Base-by-base conservation (phyloP, 768 basidiomycete species). In the Tricholoma saponaceum region DNA sequence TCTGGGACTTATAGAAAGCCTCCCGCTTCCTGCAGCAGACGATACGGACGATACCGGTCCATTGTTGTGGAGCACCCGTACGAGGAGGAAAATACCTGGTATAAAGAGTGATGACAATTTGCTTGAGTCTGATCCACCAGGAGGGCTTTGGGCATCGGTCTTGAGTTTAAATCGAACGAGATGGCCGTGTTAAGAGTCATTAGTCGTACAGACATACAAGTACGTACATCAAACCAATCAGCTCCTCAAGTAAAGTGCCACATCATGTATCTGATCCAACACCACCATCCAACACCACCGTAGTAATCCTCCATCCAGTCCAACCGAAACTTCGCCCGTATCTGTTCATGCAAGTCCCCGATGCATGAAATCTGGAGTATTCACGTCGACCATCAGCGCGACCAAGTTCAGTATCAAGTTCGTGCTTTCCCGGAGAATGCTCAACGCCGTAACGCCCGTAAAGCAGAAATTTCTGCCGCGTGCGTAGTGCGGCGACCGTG, bases 391-490 rank as follows among this genome's bases (percentile, higher is more conserved):
- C 97, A 98, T 98, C 53, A 99, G 82, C 1, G 94, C 89, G 22
- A 98, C 92, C 64, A 99, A 76, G 74, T 98, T 98, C 62, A 98
- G 80, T 54, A 99, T 95, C 51, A 99, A 84, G 76, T 98, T 98
- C 41, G 96, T 92, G 67, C 91, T 95, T 79, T 98, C 98, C 63
- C 96, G 86, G 56, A 98, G 82, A 66, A 92, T 94, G 54, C 90
- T 91, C 74, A 98, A 98, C 1, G 94, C 97, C n/a, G 96, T n/a
- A n/a, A n/a, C n/a, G n/a, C n/a, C n/a, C n/a, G n/a, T 98, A 72
- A 95, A 96, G 70, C 93, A 97, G 62, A 95, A 89, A 64, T 85
- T 89, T 72, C 97, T 95, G 85, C 98, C 98, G 28, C 95, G 88
- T 23, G 87, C 83, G 71, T 98, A 98, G 69, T 98, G 96, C n/a